These are phyloP conservation scores for Collybia nuda DNA, from an alignment of 768 basidiomycete genomes.

Conservation along the genomic window DNA sequence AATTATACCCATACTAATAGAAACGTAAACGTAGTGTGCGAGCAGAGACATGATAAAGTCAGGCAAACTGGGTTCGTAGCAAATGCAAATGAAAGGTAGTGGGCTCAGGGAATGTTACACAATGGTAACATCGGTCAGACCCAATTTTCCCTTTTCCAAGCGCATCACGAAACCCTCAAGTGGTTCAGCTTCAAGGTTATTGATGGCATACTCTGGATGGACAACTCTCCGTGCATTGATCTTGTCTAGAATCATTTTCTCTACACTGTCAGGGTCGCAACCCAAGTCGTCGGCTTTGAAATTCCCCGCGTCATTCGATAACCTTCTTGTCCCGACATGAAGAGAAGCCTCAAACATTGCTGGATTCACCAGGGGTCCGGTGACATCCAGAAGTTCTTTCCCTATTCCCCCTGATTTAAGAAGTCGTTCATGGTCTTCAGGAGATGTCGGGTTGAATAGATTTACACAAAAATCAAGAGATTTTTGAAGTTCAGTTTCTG, in stretches of 20 bases:
- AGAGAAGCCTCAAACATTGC: slow-evolving; percentile 35
- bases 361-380: slow-evolving; percentile 46
- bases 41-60: too few relatives aligned
- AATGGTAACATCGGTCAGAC: slow-evolving; percentile 32
- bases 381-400: slow-evolving; percentile 53
- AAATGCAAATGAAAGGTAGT: neutral
- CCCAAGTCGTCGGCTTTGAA: slow-evolving; percentile 12
- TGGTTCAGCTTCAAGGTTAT: slow-evolving; percentile 67
- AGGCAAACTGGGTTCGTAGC: neutral
- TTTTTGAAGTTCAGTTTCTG: slow-evolving; percentile 71
- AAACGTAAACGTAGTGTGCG: too few relatives aligned
- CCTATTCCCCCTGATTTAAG: slow-evolving; percentile 22
- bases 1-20: too few relatives aligned
- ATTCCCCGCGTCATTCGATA: neutral
- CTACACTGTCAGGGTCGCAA: slow-evolving; percentile 28
- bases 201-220: slow-evolving; percentile 65
- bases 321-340: slow-evolving; percentile 16
- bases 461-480: slow-evolving; percentile 79
- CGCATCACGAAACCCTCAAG: slow-evolving; percentile 59
- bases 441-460: slow-evolving; percentile 68
- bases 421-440: slow-evolving; percentile 54
- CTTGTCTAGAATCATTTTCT: slow-evolving; percentile 59
- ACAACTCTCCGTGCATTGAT: slow-evolving; percentile 71
- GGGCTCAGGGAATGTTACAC: neutral
- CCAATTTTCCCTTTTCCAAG: slow-evolving; percentile 55